These are phyloP conservation scores for Aspergillus pseudoviridinutans DNA, from an alignment of 2,329 filamentous ascomycete genomes.

Conservation along the genomic window DNA sequence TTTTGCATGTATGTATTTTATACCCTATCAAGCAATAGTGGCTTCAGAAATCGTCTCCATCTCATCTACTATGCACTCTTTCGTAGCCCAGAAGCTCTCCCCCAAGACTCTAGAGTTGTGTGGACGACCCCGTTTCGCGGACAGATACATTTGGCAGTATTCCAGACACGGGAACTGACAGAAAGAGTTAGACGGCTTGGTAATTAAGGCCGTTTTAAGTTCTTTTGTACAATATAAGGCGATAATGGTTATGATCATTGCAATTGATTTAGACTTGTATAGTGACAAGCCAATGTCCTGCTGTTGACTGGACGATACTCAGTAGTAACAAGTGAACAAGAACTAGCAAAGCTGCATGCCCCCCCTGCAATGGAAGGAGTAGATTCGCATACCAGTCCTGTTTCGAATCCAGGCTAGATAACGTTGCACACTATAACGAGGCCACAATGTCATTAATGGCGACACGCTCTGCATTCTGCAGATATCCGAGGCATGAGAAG, in stretches of 20 bases:
- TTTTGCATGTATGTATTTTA: background rate
- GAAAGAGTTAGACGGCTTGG: constrained; percentile 70
- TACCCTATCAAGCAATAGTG: background rate
- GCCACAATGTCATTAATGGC: background rate
- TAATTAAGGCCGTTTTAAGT: constrained; percentile 62
- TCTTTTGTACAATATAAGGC: too few relatives aligned
- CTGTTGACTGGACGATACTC: too few relatives aligned
- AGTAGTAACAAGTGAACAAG: too few relatives aligned
- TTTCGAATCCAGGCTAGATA: background rate
- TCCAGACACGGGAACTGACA: constrained; percentile 70
- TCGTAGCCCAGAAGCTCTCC: background rate
- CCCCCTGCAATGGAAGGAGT: background rate
- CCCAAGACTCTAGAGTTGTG: background rate
- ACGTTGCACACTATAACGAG: background rate
- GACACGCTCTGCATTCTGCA: background rate
- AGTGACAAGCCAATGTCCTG: too few relatives aligned
- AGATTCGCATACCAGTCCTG: background rate
- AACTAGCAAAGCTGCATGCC: too few relatives aligned
- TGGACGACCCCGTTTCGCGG: background rate
- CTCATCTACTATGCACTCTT: background rate
- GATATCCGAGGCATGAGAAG: background rate
- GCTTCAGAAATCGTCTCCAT: too few relatives aligned
- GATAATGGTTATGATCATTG: too few relatives aligned
- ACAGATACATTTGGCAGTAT: constrained; percentile 53
- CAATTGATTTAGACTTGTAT: too few relatives aligned